phyloP scores from a whole-genome alignment of 2,329 filamentous ascomycete species.

The Alternaria arborescens region DNA sequence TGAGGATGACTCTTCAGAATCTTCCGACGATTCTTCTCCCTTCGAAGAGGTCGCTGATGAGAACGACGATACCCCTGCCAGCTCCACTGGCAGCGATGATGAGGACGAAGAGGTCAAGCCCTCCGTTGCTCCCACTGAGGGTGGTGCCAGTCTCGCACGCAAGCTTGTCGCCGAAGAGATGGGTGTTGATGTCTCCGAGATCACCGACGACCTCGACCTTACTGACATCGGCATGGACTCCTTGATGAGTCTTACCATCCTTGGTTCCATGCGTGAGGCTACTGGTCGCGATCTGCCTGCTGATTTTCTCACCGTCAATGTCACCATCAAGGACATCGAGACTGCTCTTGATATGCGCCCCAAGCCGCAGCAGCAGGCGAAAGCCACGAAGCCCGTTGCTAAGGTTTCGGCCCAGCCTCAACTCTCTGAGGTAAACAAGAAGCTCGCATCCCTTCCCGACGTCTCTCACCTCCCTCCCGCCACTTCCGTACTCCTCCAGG shows the following conservation, averaged over 20 bases:
- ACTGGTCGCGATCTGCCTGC: conserved; percentile 60
- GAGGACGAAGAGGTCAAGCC: conserved; percentile 49
- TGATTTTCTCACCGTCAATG: conserved; percentile 67
- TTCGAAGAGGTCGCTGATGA: conserved; percentile 47
- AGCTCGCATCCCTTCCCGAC: conserved; percentile 52
- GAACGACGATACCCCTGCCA: conserved; percentile 57
- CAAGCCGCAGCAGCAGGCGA: conserved; percentile 50
- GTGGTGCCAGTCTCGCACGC: conserved; percentile 57
- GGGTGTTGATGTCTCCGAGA: conserved; percentile 69
- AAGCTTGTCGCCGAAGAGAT: conserved; percentile 65
- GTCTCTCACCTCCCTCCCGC: conserved; percentile 58
- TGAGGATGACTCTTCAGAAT: conserved; percentile 54
- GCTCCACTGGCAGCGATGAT: conserved; percentile 58
- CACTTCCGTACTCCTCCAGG: conserved; percentile 65
- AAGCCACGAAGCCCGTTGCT: conserved; percentile 29
- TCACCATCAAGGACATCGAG: conserved; percentile 71
- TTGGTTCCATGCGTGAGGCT: conserved; percentile 60
- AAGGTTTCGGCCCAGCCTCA: conserved; percentile 40
- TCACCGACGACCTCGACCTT: conserved; percentile 66
- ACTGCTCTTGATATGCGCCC: conserved; percentile 67
- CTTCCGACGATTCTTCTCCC: conserved; percentile 52
- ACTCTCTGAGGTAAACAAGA: conserved; percentile 60
- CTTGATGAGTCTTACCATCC: conserved; percentile 62
- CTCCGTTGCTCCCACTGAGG: conserved; percentile 40
- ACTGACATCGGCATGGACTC: conserved; percentile 66